Evolutionary conservation across 23 red algal species (phyloP).

Genomic region (Gracilariopsis chorda): DNA sequence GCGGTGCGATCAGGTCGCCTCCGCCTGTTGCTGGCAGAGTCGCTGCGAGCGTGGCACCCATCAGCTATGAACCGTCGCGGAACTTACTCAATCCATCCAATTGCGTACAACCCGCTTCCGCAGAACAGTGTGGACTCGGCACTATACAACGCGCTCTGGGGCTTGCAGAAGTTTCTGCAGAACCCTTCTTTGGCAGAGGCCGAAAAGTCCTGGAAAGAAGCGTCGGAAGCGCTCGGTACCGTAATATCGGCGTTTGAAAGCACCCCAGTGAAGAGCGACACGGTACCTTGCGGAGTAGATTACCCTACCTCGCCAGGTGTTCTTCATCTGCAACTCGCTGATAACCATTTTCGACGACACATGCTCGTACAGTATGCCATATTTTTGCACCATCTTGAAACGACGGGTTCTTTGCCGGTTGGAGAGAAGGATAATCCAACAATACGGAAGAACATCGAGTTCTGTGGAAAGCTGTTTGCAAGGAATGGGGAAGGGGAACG

Average conservation of each 20-base stretch:
- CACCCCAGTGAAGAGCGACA: background rate
- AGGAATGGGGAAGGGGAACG: background rate
- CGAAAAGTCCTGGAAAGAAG: background rate
- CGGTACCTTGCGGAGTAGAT: background rate
- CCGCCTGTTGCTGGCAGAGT: slow-evolving; percentile 20
- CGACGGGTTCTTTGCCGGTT: background rate
- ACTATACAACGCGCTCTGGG: slow-evolving; percentile 44
- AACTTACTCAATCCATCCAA: background rate
- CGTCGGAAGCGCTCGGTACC: background rate
- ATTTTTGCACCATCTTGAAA: slow-evolving; percentile 31
- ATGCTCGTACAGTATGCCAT: slow-evolving; percentile 49
- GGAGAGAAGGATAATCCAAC: background rate
- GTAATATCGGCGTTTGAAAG: slow-evolving; percentile 34
- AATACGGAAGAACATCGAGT: background rate
- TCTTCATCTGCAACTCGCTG: slow-evolving; percentile 7
- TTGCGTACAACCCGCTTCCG: background rate
- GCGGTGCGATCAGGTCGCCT: slow-evolving; percentile 10
- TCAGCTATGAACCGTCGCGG: slow-evolving; percentile 47
- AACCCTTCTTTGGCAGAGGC: slow-evolving; percentile 30
- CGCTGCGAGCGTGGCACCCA: slow-evolving; percentile 40
- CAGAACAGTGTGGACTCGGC: slow-evolving; percentile 11
- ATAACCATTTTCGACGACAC: slow-evolving; percentile 20
- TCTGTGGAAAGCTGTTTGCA: slow-evolving; percentile 26
- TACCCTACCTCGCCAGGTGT: slow-evolving; percentile 22
- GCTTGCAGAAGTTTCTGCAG: slow-evolving; percentile 14